Percentiles rank a stretch among this genome's conserved stretches.
phyloP scores from a whole-genome alignment of 202 grass and related monocot genomes.

The Elaeis oleifera region DNA sequence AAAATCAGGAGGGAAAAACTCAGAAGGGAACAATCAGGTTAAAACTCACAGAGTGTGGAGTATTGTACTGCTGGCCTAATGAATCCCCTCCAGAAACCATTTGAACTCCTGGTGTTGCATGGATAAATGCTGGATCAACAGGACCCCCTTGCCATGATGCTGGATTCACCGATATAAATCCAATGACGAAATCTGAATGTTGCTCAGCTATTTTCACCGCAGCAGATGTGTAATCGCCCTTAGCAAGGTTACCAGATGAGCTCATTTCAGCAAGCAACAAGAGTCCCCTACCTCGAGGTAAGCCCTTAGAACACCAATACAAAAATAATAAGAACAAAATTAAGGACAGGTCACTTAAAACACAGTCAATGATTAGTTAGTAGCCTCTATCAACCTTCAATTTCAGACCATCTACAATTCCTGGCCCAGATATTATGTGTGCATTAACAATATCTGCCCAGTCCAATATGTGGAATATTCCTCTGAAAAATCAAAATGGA shows the following conservation, averaged over 20 bases:
- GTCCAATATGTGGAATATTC: constrained; percentile 75
- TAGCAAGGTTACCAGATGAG: constrained; percentile 80
- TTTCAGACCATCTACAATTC: constrained; percentile 89
- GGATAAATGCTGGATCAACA: constrained; percentile 50
- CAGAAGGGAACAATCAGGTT: background rate
- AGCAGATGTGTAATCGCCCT: constrained; percentile 68
- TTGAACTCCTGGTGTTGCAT: constrained; percentile 77
- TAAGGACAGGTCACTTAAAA: background rate
- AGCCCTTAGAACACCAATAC: constrained; percentile 54
- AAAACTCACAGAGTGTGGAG: constrained; percentile 60
- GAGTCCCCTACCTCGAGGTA: constrained; percentile 62
- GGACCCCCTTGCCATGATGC: constrained; percentile 55
- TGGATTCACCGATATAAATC: constrained; percentile 94
- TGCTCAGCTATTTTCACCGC: constrained; percentile 81
- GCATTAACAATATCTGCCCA: constrained; percentile 95
- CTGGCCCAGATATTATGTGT: constrained; percentile 75
- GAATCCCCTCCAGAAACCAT: constrained; percentile 53
- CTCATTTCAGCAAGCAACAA: constrained; percentile 96
- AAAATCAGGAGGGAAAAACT: background rate
- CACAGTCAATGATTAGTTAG: background rate
- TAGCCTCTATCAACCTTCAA: constrained; percentile 44
- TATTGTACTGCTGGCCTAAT: constrained; percentile 73
- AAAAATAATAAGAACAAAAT: background rate
- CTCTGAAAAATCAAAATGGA: constrained; percentile 33
- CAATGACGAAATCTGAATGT: constrained; percentile 85